Conservation (phyloP, 139 green algal species). For the Gonium pectorale region DNA sequence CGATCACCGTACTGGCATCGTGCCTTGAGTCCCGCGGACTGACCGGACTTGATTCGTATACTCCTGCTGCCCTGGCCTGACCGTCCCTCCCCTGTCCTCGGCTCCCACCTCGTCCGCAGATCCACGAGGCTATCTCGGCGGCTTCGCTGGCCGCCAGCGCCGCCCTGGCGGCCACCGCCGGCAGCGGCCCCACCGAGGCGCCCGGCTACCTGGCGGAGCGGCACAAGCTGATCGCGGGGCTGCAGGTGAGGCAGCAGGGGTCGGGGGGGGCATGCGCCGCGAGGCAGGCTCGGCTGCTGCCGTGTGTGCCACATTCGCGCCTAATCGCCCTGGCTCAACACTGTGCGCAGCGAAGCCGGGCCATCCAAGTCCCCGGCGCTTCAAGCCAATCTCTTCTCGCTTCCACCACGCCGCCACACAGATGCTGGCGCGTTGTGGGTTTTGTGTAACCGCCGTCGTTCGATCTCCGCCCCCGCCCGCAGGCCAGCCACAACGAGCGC, state of each 20-base stretch:
- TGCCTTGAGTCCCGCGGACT: no score
- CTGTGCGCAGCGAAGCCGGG: no score
- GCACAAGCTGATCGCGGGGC: constrained; percentile 50
- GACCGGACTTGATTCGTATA: no score
- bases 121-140: constrained; percentile 5
- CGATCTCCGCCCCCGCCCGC: no score
- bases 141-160: constrained; percentile 42
- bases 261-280: no score
- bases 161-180: constrained; percentile 22
- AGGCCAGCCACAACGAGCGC: constrained; percentile 66
- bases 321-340: no score
- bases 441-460: background rate
- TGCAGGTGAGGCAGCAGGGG: constrained; percentile 52
- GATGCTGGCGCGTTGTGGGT: background rate
- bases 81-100: background rate
- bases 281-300: no score
- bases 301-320: no score
- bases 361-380: no score
- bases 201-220: constrained; percentile 49
- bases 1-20: no score
- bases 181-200: constrained; percentile 35
- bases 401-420: no score
- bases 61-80: background rate
- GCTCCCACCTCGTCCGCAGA: background rate
- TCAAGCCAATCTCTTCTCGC: no score